Evolutionary conservation across 768 basidiomycete species (phyloP), one percentile per base, ranked within the genome.

Genomic region (Trametes cinnabarina): DNA sequence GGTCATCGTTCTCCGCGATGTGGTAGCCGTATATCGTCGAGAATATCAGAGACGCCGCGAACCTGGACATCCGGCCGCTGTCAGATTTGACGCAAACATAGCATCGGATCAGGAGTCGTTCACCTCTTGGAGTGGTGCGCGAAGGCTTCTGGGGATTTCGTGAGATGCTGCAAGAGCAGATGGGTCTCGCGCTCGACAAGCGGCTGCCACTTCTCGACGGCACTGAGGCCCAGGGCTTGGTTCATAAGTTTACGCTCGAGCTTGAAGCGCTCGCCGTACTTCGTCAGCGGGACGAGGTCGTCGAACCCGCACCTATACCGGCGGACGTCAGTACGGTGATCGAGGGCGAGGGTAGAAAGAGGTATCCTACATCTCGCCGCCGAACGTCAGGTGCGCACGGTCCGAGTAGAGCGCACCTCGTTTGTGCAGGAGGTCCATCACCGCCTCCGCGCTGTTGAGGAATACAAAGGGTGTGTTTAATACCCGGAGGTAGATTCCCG

Each of bases 371-470:
- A 67, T 28, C 22, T 67, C 66, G 14, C 40, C 35, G 4, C 30
- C 43, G 53, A 67, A 57, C 25, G 49, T 32, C 4, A 64, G 22
- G 19, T 37, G 42, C 4, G 65, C 55, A 11, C 66, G 55, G 47
- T 64, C 65, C 2, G 63, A 64, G 44, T 64, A 64, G 23, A 49
- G 49, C 9, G 49, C n/a, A 7, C 60, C 61, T 19, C 58, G 55
- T 22, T 64, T 64, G 26, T 64, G 60, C 17, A 64, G 32, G 9
- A 64, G 43, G 23, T 64, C 63, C 11, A 10, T 44, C 12, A 41
- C 55, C 1, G 47, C 44, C 40, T 53, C 28, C 14, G 32, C 35
- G 28, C 25, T 42, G 26, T 60, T 60, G 10, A 61, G 11, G 15
- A 64, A 47, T 15, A 61, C 26, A 17, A 48, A 25, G 25, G 54